Evolutionary conservation across 371 early-diverging fungal species (phyloP).

Genomic region (Encephalitozoon cuniculi): DNA sequence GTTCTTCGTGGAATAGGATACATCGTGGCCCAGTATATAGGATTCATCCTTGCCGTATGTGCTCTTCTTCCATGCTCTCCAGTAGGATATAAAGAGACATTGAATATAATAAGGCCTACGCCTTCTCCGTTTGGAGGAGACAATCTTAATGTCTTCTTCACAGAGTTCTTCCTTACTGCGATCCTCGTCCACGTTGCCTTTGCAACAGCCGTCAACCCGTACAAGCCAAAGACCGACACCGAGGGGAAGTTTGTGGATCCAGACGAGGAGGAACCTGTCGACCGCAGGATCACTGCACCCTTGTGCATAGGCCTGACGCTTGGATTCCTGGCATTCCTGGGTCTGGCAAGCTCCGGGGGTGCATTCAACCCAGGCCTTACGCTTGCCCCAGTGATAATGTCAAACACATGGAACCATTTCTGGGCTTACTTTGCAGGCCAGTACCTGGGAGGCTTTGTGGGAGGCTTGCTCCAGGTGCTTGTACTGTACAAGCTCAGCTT

Average conservation of each 20-base stretch:
- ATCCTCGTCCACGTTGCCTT: slow-evolving; percentile 69
- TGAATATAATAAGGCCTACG: slow-evolving; percentile 52
- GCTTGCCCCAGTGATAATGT: slow-evolving; percentile 62
- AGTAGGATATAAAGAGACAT: slow-evolving; percentile 30
- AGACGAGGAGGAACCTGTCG: slow-evolving; percentile 24
- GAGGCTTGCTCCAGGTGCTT: slow-evolving; percentile 61
- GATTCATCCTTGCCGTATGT: slow-evolving; percentile 63
- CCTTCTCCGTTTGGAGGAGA: slow-evolving; percentile 24
- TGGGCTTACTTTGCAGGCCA: slow-evolving; percentile 66
- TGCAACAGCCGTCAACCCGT: slow-evolving; percentile 68
- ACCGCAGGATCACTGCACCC: slow-evolving; percentile 57
- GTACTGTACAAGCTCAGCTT: slow-evolving; percentile 51
- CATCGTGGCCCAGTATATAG: slow-evolving; percentile 64
- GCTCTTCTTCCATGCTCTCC: slow-evolving; percentile 64
- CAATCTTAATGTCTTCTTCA: slow-evolving; percentile 55
- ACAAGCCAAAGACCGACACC: slow-evolving; percentile 61
- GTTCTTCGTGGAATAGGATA: slow-evolving; percentile 64
- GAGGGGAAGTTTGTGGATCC: slow-evolving; percentile 48
- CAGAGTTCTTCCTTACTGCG: slow-evolving; percentile 64
- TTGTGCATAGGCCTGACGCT: slow-evolving; percentile 62
- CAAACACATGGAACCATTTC: slow-evolving; percentile 63
- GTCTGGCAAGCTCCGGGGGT: slow-evolving; percentile 65
- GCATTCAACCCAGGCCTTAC: slow-evolving; percentile 68
- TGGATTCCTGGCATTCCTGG: slow-evolving; percentile 66
- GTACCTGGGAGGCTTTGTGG: slow-evolving; percentile 65